phyloP scores from a whole-genome alignment of 1,284 basidiomycete species.

The Rhodotorula mucilaginosa region DNA sequence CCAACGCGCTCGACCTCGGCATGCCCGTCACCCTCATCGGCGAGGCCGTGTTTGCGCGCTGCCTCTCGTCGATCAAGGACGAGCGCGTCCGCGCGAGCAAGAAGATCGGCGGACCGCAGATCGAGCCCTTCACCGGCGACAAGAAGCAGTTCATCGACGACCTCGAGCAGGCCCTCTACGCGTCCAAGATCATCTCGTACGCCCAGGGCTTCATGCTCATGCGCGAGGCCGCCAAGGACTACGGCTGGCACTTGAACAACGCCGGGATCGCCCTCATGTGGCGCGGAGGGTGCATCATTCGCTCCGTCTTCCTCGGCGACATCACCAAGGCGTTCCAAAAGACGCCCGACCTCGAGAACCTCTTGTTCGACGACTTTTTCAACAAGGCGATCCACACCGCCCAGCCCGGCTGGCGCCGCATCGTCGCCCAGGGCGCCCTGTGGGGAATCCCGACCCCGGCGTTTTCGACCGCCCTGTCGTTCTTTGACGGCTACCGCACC shows the following conservation, averaged over 20 bases:
- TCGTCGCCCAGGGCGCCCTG: slow-evolving; percentile 91
- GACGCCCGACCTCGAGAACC: slow-evolving; percentile 80
- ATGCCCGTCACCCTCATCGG: slow-evolving; percentile 90
- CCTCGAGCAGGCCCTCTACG: slow-evolving; percentile 98
- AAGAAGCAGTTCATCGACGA: slow-evolving; percentile 99
- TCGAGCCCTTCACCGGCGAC: slow-evolving; percentile 92
- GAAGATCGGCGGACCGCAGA: slow-evolving; percentile 80
- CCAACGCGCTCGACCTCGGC: slow-evolving; percentile 94
- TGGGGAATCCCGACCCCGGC: slow-evolving; percentile 83
- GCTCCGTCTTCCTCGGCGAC: slow-evolving; percentile 82
- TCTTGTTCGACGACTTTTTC: slow-evolving; percentile 98
- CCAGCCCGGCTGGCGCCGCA: slow-evolving; percentile 96
- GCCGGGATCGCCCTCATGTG: slow-evolving; percentile 98
- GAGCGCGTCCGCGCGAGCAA: slow-evolving; percentile 94
- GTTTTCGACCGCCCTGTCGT: slow-evolving; percentile 61
- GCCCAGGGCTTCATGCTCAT: slow-evolving; percentile 99
- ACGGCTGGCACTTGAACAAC: slow-evolving; percentile 85
- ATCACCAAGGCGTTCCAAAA: slow-evolving; percentile 91
- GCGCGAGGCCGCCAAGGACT: slow-evolving; percentile 96
- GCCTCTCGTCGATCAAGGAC: slow-evolving; percentile 92
- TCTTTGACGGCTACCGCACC: slow-evolving; percentile 93
- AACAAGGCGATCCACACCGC: slow-evolving; percentile 86
- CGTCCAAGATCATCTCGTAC: slow-evolving; percentile 98
- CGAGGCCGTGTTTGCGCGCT: slow-evolving; percentile 98
- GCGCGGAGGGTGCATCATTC: slow-evolving; percentile 99